These are phyloP conservation scores for Salisapilia sapeloensis DNA, from an alignment of 352 stramenopile genomes.

Conservation along the genomic window DNA sequence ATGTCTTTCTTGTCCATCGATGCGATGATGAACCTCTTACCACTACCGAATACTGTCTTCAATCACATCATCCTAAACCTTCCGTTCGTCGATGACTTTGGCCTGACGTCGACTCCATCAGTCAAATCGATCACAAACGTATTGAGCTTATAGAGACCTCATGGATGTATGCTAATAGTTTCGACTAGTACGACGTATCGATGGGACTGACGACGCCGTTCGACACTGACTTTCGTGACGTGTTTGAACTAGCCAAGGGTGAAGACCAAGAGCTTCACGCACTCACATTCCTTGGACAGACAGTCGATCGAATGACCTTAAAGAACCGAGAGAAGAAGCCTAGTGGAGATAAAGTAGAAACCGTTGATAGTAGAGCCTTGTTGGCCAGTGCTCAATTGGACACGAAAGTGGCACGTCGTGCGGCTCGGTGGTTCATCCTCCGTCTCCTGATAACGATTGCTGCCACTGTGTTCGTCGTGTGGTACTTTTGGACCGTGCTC, in stretches of 20 bases:
- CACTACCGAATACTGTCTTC: constrained; percentile 60
- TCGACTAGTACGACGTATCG: constrained; percentile 20
- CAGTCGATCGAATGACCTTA: no score
- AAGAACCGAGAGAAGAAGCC: no score
- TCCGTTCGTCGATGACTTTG: constrained; percentile 61
- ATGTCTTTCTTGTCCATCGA: constrained; percentile 40
- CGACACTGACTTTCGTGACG: constrained; percentile 46
- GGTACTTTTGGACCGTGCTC: constrained; percentile 23
- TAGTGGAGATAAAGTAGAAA: no score
- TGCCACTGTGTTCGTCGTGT: constrained; percentile 27
- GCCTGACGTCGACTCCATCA: constrained; percentile 11
- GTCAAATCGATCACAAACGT: constrained; percentile 28
- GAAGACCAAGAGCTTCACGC: constrained; percentile 20
- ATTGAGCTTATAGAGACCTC: constrained; percentile 3
- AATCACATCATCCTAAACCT: constrained; percentile 20
- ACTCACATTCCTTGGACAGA: constrained; percentile 28
- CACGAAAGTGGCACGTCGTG: no score
- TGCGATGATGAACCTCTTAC: constrained; percentile 51
- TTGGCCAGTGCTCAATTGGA: no score
- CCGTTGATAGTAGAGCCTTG: no score
- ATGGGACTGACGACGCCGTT: constrained; percentile 29
- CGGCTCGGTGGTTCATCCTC: constrained; percentile 49
- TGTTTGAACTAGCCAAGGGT: constrained; percentile 46
- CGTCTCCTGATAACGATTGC: constrained; percentile 48
- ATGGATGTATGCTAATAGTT: neutral